Conservation (phyloP, 2,329 filamentous ascomycete genomes). For the Aspergillus sp. region DNA sequence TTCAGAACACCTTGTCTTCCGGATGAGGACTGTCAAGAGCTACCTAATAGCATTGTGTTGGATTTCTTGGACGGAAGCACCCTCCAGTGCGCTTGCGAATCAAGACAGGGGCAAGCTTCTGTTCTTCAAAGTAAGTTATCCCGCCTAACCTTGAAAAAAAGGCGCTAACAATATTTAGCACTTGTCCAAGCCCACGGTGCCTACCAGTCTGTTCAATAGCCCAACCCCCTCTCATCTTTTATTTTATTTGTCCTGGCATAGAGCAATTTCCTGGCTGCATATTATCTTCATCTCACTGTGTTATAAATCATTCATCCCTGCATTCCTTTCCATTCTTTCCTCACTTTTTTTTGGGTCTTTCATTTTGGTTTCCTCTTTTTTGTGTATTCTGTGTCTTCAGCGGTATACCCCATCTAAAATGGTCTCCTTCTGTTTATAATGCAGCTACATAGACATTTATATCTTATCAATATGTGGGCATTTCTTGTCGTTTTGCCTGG, state of each 20-base stretch:
- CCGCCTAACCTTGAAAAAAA: not conserved
- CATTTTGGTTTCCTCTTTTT: slow-evolving; percentile 1
- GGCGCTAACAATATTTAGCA: slow-evolving; percentile 22
- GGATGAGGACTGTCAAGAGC: slow-evolving; percentile 84
- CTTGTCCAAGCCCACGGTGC: slow-evolving; percentile 37
- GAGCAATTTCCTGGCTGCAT: not conserved
- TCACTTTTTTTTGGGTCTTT: not conserved
- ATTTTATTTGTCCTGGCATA: not conserved
- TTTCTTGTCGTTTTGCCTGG: not conserved
- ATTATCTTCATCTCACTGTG: slow-evolving; percentile 1
- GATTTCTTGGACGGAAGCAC: slow-evolving; percentile 57
- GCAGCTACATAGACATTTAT: slow-evolving; percentile 10
- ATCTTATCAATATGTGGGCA: not conserved
- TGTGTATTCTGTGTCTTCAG: slow-evolving; percentile 19
- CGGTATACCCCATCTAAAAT: slow-evolving; percentile 26
- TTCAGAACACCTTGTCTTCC: slow-evolving; percentile 74
- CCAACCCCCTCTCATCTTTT: not conserved
- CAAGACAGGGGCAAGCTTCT: slow-evolving; percentile 46
- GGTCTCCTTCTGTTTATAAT: slow-evolving; percentile 15
- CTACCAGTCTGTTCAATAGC: slow-evolving; percentile 14
- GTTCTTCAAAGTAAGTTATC: slow-evolving; percentile 44
- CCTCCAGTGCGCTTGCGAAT: slow-evolving; percentile 58
- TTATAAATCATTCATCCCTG: slow-evolving; percentile 3
- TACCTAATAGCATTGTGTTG: slow-evolving; percentile 73
- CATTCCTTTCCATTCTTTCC: slow-evolving; percentile 2